A percentile compares a stretch with the other conserved stretches of the same genome.
Conservation (phyloP, 371 early-diverging fungal genomes). For the Phascolomyces articulosus region DNA sequence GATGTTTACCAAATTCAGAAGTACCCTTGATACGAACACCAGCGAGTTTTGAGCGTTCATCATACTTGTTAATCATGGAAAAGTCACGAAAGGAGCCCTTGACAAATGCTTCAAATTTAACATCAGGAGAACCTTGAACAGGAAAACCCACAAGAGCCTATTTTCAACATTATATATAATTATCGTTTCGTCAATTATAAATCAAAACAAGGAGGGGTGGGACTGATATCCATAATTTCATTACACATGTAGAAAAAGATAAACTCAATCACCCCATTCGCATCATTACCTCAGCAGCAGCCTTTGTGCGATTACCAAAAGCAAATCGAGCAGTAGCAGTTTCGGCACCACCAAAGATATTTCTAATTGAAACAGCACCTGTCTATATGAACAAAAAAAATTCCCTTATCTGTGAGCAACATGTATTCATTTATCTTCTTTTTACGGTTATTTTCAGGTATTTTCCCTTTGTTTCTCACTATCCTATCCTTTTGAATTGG, state of each 20-base stretch:
- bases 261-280: not conserved
- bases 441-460: too few species aligned
- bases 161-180: too few species aligned
- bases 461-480: too few species aligned
- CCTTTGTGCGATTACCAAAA: slow-evolving; percentile 72
- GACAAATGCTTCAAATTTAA: slow-evolving; percentile 36
- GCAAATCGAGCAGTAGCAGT: slow-evolving; percentile 61
- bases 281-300: slow-evolving; percentile 63
- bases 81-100: slow-evolving; percentile 44
- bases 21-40: slow-evolving; percentile 33
- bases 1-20: slow-evolving; percentile 55
- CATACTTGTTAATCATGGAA: slow-evolving; percentile 38
- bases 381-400: slow-evolving; percentile 30
- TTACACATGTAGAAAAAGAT: not conserved
- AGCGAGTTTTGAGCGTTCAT: slow-evolving; percentile 27
- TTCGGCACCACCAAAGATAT: slow-evolving; percentile 88
- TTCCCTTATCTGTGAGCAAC: not conserved
- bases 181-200: too few species aligned
- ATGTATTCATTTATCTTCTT: not conserved
- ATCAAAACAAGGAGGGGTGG: too few species aligned
- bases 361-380: slow-evolving; percentile 65
- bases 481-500: too few species aligned
- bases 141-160: slow-evolving; percentile 33
- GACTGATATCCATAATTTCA: too few species aligned
- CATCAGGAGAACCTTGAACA: slow-evolving; percentile 36